Conservation (phyloP, 2,329 filamentous ascomycete genomes). For the Sporothrix humicola region DNA sequence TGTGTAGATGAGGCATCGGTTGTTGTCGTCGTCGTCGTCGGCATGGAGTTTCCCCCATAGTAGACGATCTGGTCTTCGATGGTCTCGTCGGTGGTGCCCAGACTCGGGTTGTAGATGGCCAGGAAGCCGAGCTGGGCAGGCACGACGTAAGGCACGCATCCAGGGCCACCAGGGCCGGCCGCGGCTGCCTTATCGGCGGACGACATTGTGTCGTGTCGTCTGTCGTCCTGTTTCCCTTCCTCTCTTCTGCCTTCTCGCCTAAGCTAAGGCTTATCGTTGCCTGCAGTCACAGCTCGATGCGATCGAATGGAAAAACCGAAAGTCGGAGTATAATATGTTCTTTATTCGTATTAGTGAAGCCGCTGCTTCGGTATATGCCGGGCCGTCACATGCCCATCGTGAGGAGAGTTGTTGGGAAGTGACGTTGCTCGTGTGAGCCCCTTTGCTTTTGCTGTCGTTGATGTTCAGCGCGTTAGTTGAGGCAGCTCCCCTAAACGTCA, state of each 20-base stretch:
- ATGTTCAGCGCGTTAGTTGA: background rate
- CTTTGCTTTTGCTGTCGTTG: background rate
- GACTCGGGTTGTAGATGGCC: conserved; percentile 86
- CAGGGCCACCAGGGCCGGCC: conserved; percentile 46
- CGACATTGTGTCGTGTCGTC: background rate
- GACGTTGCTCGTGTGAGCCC: background rate
- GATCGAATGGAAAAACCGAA: too few species aligned
- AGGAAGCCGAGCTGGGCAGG: conserved; percentile 90
- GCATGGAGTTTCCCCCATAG: conserved; percentile 48
- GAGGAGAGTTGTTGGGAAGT: background rate
- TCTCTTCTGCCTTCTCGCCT: background rate
- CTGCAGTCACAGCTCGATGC: conserved; percentile 1
- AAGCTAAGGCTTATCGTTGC: background rate
- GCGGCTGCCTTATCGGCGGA: conserved; percentile 21
- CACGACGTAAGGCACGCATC: conserved; percentile 49
- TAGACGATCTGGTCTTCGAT: conserved; percentile 87
- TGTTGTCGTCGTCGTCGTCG: background rate
- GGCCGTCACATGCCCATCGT: background rate
- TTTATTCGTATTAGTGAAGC: too few species aligned
- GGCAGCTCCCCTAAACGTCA: conserved; percentile 13
- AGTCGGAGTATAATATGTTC: too few species aligned
- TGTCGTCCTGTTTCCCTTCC: background rate
- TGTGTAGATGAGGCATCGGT: background rate
- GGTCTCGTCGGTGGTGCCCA: conserved; percentile 66
- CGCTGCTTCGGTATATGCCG: background rate